phyloP scores from a whole-genome alignment of 495 filamentous ascomycete genomes.

The Glarea lozoyensis region DNA sequence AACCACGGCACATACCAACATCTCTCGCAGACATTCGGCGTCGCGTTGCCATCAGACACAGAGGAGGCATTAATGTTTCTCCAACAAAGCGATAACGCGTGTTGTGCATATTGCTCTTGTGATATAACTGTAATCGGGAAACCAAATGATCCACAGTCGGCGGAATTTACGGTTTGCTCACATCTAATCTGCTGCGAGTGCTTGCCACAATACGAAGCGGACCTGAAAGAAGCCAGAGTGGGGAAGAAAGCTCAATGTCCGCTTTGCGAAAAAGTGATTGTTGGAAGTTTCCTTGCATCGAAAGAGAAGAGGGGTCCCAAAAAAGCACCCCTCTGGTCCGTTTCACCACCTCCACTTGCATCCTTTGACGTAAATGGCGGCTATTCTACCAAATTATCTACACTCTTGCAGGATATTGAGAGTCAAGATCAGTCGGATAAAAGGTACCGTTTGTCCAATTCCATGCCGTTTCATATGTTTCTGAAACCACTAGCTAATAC shows the following conservation, averaged over 20 bases:
- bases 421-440: constrained; percentile 21
- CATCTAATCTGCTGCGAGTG: constrained; percentile 25
- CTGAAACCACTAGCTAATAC: not conserved
- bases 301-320: not conserved
- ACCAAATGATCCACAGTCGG: not conserved
- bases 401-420: constrained; percentile 26
- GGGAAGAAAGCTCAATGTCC: too few species aligned
- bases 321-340: too few species aligned
- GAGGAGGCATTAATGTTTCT: constrained; percentile 7
- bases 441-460: constrained; percentile 15
- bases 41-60: constrained; percentile 2
- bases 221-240: not conserved
- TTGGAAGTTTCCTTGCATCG: not conserved
- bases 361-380: constrained; percentile 8
- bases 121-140: not conserved
- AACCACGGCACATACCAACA: constrained; percentile 37
- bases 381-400: constrained; percentile 28
- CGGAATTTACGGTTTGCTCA: constrained; percentile 18
- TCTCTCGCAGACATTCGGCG: constrained; percentile 13
- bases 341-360: not conserved
- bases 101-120: constrained; percentile 4
- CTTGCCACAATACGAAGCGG: not conserved
- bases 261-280: not conserved
- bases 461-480: not conserved
- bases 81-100: not conserved